Conservation (phyloP, 768 basidiomycete genomes). For the Tylopilus rubrobrunneus region DNA sequence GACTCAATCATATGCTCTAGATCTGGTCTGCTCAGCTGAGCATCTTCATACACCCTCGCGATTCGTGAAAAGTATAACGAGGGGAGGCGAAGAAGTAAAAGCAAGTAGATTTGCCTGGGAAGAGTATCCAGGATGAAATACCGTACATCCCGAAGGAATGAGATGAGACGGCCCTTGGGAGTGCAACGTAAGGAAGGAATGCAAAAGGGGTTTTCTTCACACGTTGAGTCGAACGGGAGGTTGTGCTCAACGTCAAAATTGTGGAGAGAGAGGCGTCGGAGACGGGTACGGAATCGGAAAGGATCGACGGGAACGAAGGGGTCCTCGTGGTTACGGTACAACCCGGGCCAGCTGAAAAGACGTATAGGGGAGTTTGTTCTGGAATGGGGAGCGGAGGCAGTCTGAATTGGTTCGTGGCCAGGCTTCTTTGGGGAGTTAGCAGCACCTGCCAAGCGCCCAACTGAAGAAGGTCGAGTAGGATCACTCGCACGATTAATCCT, state of each 20-base stretch:
- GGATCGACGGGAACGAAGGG: constrained; percentile 57
- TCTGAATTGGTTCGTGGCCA: constrained; percentile 25
- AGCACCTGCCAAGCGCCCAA: constrained; percentile 5
- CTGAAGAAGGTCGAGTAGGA: constrained; percentile 4
- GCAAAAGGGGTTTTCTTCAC: constrained; percentile 22
- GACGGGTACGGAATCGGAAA: constrained; percentile 34
- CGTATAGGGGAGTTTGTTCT: constrained; percentile 56
- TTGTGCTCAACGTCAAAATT: constrained; percentile 20
- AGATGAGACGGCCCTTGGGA: constrained; percentile 11
- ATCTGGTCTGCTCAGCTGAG: constrained; percentile 73
- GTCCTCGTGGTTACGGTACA: constrained; percentile 51
- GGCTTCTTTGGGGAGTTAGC: constrained; percentile 15
- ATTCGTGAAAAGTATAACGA: constrained; percentile 79
- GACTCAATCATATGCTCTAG: constrained; percentile 49
- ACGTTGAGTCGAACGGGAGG: constrained; percentile 17
- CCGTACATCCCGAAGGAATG: constrained; percentile 17
- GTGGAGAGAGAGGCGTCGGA: constrained; percentile 20
- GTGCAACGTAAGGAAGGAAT: constrained; percentile 15
- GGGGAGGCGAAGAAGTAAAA: constrained; percentile 62
- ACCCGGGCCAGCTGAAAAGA: constrained; percentile 49
- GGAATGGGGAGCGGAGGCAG: constrained; percentile 34
- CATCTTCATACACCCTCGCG: constrained; percentile 70
- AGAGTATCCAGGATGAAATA: constrained; percentile 35
- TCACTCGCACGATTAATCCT: constrained; percentile 9
- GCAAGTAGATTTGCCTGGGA: constrained; percentile 42